Evolutionary conservation across 78 protist species (phyloP).

Genomic region (Neovahlkampfia damariscottae): DNA sequence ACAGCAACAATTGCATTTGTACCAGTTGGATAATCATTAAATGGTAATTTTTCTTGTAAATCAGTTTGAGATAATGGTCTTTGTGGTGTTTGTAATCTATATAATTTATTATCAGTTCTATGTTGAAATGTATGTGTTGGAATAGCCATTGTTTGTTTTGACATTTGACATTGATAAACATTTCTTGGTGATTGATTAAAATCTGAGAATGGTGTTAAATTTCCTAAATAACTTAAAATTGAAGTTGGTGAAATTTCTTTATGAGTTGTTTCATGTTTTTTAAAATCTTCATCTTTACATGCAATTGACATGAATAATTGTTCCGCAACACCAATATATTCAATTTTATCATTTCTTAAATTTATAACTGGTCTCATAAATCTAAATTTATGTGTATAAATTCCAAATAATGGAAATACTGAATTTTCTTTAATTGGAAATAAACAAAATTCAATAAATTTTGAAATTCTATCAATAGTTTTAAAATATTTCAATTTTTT

Average conservation of each 20-base stretch:
- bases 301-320: constrained; percentile 84
- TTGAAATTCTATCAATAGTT: neutral
- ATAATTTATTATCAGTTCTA: constrained; percentile 90
- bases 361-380: constrained; percentile 80
- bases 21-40: constrained; percentile 91
- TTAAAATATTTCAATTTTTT: neutral
- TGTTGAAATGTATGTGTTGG: constrained; percentile 54
- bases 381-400: constrained; percentile 65
- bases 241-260: constrained; percentile 60
- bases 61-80: constrained; percentile 44
- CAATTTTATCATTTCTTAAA: constrained; percentile 30
- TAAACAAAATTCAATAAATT: constrained; percentile 12
- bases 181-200: constrained; percentile 95
- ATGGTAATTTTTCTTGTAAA: constrained; percentile 17
- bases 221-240: constrained; percentile 79
- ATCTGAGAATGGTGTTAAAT: constrained; percentile 94
- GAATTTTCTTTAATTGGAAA: neutral
- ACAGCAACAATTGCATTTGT: constrained; percentile 93
- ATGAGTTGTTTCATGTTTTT: constrained; percentile 49
- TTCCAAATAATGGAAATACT: constrained; percentile 19
- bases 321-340: constrained; percentile 83
- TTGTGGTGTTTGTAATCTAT: constrained; percentile 73
- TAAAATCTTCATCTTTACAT: neutral
- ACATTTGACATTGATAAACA: constrained; percentile 96
- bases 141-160: constrained; percentile 95